Evolutionary conservation across 2,329 filamentous ascomycete species (phyloP), one percentile per base, ranked within the genome.

Genomic region (Sporothrix phasma): DNA sequence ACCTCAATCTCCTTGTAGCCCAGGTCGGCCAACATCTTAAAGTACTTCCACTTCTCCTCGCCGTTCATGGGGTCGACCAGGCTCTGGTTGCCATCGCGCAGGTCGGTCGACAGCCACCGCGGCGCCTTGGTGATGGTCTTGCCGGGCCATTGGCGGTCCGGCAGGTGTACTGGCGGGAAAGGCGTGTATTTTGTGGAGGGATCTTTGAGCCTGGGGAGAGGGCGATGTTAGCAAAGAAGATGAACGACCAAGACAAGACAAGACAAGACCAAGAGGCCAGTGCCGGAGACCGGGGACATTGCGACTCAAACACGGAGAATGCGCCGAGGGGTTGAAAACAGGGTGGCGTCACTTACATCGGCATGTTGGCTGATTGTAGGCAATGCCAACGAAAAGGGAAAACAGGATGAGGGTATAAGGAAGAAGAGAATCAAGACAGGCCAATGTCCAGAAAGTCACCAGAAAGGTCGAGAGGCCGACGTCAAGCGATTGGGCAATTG

Each of bases 1-100:
- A 97, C 88, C 74, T 97, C 93, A 69, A 97, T 97, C 78, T 97
- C 93, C 78, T 97, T 97, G 82, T 95, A 97, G 70, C 94, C 93
- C 59, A 97, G 82, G 67, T 93, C 86, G 71, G 88, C 85, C 62
- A 97, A 85, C 91, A 96, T 95, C 77, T 92, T 87, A 81, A 97
- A 97, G 81, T 92, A 97, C 67, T 82, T 81, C 85, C 89, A 94
- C 79, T 97, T 97, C 80, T 97, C 92, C 58, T 96, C 90, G 69
- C 91, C 91, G 73, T 91, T 94, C 92, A 97, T 97, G 68, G 93
- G 92, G 74, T 96, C 90, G 39, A 90, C 86, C 75, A 96, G 80
- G 75, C 88, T 92, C 80, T 97, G 93, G 80, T 97, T 97, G 64
- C 92, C 93, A 80, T 97, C 93, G 72, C 93, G 82, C 71, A 95